Percentiles rank a stretch among this genome's conserved stretches.
phyloP scores from a whole-genome alignment of 192 early-diverging fungal genomes.

The Coemansia sp. region DNA sequence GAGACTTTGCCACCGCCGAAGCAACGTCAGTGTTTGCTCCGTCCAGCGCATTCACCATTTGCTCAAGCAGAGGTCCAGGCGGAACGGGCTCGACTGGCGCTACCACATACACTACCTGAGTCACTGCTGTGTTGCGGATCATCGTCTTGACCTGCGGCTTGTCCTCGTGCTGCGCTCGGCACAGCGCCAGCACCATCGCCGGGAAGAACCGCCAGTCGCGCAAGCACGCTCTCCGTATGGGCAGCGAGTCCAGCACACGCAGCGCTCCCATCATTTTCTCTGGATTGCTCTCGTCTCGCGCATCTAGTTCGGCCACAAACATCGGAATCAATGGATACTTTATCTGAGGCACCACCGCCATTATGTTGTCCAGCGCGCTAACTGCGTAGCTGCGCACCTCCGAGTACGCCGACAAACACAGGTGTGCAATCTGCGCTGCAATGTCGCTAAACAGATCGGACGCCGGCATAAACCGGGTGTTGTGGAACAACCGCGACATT shows the following conservation, averaged over 20 bases:
- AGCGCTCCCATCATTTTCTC: conserved; percentile 53
- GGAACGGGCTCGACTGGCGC: conserved; percentile 19
- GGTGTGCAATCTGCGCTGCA: conserved; percentile 20
- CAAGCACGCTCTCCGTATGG: conserved; percentile 25
- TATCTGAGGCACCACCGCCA: conserved; percentile 24
- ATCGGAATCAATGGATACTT: conserved; percentile 45
- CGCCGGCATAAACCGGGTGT: conserved; percentile 32
- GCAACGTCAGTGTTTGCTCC: not conserved
- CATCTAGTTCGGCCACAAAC: conserved; percentile 38
- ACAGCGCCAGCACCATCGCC: conserved; percentile 38
- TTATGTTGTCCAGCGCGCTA: conserved; percentile 31
- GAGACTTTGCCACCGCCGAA: conserved; percentile 6
- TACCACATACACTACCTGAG: conserved; percentile 27
- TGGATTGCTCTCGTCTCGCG: conserved; percentile 36
- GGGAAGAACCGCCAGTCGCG: conserved; percentile 45
- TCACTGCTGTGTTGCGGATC: conserved; percentile 35
- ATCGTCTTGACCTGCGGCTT: conserved; percentile 51
- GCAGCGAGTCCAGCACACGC: conserved; percentile 28
- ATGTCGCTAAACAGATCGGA: conserved; percentile 22
- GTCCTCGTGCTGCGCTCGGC: conserved; percentile 53
- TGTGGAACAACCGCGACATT: conserved; percentile 39
- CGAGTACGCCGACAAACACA: conserved; percentile 46
- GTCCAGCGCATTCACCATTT: conserved; percentile 4
- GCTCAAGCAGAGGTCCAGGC: not conserved
- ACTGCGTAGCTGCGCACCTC: conserved; percentile 44